Base-by-base conservation (phyloP, 1,284 basidiomycete species). In the Heterobasidion occidentale region DNA sequence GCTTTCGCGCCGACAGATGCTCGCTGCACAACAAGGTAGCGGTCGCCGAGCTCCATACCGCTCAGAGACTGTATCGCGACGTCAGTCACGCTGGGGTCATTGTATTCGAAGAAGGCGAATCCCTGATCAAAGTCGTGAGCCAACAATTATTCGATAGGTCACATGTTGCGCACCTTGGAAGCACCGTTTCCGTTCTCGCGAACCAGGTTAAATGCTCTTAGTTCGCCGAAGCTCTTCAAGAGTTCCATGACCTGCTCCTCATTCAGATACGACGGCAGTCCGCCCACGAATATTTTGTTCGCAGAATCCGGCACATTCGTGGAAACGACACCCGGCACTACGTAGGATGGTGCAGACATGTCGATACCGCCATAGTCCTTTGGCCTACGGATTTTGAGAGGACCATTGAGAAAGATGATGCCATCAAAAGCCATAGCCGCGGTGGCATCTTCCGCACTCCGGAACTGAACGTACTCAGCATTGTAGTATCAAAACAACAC, bases 81-180 rank as follows among this genome's bases (percentile, higher is more conserved):
- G 62, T 99, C 95, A 51, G 97, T 99, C 57, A 95, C 86, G 36
- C 72, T 73, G 11, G 86, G 75, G 69, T 99, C 97, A 57, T 91
- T 88, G 71, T 98, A 99, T 79, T 99, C 97, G 75, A 94, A 97
- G 77, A 98, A 99, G 0, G 97, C 97, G 71, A 98, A 99, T 60
- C 97, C 97, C 90, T 95, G 67, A 20, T 27, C 45, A 48, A 36
- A 19, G 51, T 35, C 53, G 50, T 56, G 38, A 42, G n/a, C 46
- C 51, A 46, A 38, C 14, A 7, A 48, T 36, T 7, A 27, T 5
- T 27, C 27, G 6, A 55, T 48, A 33, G 36, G 34, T 54, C 51
- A 46, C 47, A 15, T 44, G 17, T 34, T n/a, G 15, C 65, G 71
- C 55, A 90, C 93, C 80, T 97, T 98, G n/a, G 92, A 95, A 33